Conservation (phyloP, 2,329 filamentous ascomycete genomes). For the Aureobasidium musti region DNA sequence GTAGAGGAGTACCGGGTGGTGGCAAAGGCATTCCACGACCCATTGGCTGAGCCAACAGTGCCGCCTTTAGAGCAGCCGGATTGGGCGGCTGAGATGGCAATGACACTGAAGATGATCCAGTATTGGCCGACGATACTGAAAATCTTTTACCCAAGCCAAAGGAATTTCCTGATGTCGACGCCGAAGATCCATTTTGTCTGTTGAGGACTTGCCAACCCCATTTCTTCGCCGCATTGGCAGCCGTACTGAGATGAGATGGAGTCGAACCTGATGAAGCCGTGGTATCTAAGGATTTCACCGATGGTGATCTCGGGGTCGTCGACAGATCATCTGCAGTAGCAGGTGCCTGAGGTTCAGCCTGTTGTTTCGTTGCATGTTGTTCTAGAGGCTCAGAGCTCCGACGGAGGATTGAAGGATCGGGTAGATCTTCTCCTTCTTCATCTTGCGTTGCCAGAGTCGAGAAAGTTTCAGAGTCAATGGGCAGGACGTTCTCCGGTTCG, state of each 20-base stretch:
- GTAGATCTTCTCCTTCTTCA: slow-evolving; percentile 4
- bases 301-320: neutral
- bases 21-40: slow-evolving; percentile 80
- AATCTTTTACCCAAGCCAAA: slow-evolving; percentile 16
- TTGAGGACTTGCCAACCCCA: slow-evolving; percentile 58
- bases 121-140: slow-evolving; percentile 37
- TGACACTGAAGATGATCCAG: slow-evolving; percentile 39
- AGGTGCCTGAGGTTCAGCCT: neutral
- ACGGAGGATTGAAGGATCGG: neutral
- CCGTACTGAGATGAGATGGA: slow-evolving; percentile 28
- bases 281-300: slow-evolving; percentile 4
- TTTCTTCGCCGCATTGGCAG: slow-evolving; percentile 61
- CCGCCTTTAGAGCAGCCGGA: slow-evolving; percentile 38
- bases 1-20: slow-evolving; percentile 76
- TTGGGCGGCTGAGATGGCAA: slow-evolving; percentile 29
- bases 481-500: slow-evolving; percentile 9
- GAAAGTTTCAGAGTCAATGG: slow-evolving; percentile 10
- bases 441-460: slow-evolving; percentile 3
- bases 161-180: slow-evolving; percentile 3
- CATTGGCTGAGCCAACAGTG: slow-evolving; percentile 61
- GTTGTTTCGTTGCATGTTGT: neutral
- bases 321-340: neutral
- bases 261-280: neutral
- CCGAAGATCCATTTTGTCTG: slow-evolving; percentile 37
- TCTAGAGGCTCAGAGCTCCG: slow-evolving; percentile 22